Evolutionary conservation across 805 yeast genomes (phyloP).

Genomic region (Metschnikowia gelsemii): DNA sequence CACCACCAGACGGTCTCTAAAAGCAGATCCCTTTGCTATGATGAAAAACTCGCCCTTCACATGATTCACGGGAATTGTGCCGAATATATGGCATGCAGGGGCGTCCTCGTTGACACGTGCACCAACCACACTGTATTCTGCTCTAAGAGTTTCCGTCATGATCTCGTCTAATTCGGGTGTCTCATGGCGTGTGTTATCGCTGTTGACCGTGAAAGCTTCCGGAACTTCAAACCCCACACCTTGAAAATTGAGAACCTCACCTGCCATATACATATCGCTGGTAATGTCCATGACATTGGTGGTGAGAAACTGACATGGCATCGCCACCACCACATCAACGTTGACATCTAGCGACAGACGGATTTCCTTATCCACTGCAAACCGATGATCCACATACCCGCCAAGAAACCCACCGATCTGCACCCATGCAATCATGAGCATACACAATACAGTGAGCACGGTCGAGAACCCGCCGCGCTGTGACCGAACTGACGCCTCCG

Average conservation of each 20-base stretch:
- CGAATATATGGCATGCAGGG: conserved; percentile 85
- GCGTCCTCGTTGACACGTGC: conserved; percentile 48
- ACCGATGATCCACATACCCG: conserved; percentile 76
- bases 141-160: conserved; percentile 62
- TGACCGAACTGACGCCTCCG: conserved; percentile 66
- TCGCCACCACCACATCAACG: conserved; percentile 74
- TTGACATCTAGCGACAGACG: conserved; percentile 64
- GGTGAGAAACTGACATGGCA: conserved; percentile 77
- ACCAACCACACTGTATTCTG: conserved; percentile 54
- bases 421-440: conserved; percentile 73
- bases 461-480: conserved; percentile 77
- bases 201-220: conserved; percentile 43
- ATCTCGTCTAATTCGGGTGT: conserved; percentile 66
- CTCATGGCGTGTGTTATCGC: conserved; percentile 47
- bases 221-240: conserved; percentile 63
- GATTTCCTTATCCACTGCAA: conserved; percentile 64
- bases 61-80: conserved; percentile 78
- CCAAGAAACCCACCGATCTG: conserved; percentile 84
- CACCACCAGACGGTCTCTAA: conserved; percentile 47
- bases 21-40: conserved; percentile 73
- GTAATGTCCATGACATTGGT: conserved; percentile 78
- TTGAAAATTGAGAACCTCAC: conserved; percentile 70
- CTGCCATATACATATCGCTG: conserved; percentile 73
- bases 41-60: conserved; percentile 85
- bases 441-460: conserved; percentile 55